Evolutionary conservation across 495 filamentous ascomycete species (phyloP), one percentile per base, ranked within the genome.

Genomic region (Penicillium macrosclerotiorum): DNA sequence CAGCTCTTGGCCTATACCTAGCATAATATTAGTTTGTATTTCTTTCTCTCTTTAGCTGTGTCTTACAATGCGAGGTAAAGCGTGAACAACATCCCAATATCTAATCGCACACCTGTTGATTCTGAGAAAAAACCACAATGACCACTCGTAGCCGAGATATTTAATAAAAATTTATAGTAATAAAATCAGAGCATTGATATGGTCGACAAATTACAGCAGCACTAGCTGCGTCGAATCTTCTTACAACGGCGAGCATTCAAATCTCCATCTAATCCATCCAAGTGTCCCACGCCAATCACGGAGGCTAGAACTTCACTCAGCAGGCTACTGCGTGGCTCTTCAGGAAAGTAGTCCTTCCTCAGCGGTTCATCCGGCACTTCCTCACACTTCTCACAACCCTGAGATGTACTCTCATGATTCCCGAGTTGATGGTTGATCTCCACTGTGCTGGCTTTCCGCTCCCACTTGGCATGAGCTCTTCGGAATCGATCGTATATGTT

Each of bases 1-100:
- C 38, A 43, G 48, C 40, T 44, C 53, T 52, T 49, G 44, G 53
- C 18, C 42, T 52, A 23, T 25, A 34, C 37, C 13, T 49, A 13
- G 33, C 49, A 25, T 25, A 40, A 38, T 38, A 25, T 8, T 24
- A 1, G 18, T 8, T 12, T 9, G 20, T 35, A 17, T n/a, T n/a
- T n/a, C n/a, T n/a, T n/a, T n/a, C n/a, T n/a, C n/a, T n/a, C n/a
- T n/a, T n/a, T n/a, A n/a, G n/a, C n/a, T n/a, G n/a, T n/a, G n/a
- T n/a, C n/a, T n/a, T n/a, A n/a, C n/a, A n/a, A n/a, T n/a, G n/a
- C n/a, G n/a, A n/a, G n/a, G n/a, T n/a, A n/a, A n/a, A n/a, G n/a
- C n/a, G n/a, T n/a, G n/a, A n/a, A n/a, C n/a, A n/a, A n/a, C n/a
- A n/a, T n/a, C n/a, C n/a, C n/a, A n/a, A n/a, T n/a, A n/a, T n/a